phyloP scores from a whole-genome alignment of 208 protist species.

The Balamuthia mandrillaris region DNA sequence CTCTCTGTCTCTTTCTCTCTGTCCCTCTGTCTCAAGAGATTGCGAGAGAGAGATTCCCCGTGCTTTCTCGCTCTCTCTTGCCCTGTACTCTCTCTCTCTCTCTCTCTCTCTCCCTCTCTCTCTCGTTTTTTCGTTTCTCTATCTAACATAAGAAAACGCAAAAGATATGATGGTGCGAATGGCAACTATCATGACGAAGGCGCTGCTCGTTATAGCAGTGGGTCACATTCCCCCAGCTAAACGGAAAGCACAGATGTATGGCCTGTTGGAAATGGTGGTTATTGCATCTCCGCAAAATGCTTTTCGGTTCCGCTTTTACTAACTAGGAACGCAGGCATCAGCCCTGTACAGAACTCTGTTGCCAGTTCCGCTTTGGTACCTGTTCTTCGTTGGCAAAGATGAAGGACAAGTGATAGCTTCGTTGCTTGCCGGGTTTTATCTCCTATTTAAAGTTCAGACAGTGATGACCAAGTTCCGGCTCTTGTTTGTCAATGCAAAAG shows the following conservation, averaged over 20 bases:
- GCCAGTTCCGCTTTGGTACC: slow-evolving; percentile 44
- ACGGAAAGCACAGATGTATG: slow-evolving; percentile 39
- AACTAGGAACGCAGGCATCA: too few relatives aligned
- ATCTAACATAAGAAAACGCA: background rate
- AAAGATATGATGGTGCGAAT: slow-evolving; percentile 44
- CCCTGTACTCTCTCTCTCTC: too few relatives aligned
- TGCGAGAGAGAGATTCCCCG: too few relatives aligned
- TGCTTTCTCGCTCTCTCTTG: too few relatives aligned
- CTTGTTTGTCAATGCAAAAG: background rate
- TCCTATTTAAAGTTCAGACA: slow-evolving; percentile 38
- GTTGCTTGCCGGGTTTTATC: slow-evolving; percentile 46
- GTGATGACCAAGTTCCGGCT: background rate
- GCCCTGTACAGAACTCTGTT: slow-evolving; percentile 38
- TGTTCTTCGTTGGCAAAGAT: slow-evolving; percentile 32
- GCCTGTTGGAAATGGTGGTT: slow-evolving; percentile 16
- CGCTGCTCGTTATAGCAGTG: background rate
- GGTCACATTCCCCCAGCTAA: slow-evolving; percentile 39
- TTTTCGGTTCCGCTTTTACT: too few relatives aligned
- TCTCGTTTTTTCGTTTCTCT: background rate
- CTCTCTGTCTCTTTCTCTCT: too few relatives aligned
- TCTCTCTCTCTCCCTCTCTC: background rate
- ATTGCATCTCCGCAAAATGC: too few relatives aligned
- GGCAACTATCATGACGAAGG: slow-evolving; percentile 46
- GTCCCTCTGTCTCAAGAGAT: too few relatives aligned
- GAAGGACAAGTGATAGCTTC: slow-evolving; percentile 37